Evolutionary conservation across 257 asterid species (phyloP), one percentile per base, ranked within the genome.

Genomic region (Ilex aquifolium): DNA sequence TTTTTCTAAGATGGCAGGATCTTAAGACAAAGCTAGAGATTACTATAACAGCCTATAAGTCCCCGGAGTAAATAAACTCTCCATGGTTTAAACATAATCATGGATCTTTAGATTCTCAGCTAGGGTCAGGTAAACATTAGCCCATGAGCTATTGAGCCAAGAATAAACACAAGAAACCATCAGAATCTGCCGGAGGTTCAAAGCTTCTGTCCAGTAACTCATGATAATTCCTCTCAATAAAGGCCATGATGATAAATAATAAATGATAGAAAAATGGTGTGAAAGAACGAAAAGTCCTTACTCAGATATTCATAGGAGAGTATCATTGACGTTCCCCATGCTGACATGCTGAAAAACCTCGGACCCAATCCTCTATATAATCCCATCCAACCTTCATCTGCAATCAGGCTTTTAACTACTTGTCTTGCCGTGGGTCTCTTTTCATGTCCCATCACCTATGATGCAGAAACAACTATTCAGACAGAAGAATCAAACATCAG

Each of bases 271-370:
- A 48, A 39, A 32, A 57, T 12, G 44, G 42, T 4, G 42, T 8
- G 8, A 8, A 36, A 65, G 59, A 39, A 44, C 6, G 36, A 14
- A 5, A 8, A 36, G 42, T 4, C 42, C 83, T 63, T 87, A 92
- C 98, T 92, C 63, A 92, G 76, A 79, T 92, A 92, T 76, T 92
- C 98, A 59, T 92, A 92, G 59, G 98, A 91, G 49, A 92, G 76
- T 69, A 92, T 92, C 98, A 92, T 92, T 27, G 98, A 85, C 76
- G 98, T 92, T 69, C 98, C 98, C 97, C 98, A 92, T 11, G 98
- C 97, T 44, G 98, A 92, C 92, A 89, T 89, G 80, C 98, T 92
- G 82, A 85, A 86, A 82, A 92, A 82, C 82, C 98, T 83, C 17
- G 98, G 97, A 79, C 98, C 97, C 3, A 92, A 79, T 60, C 98